A percentile compares a stretch with the other conserved stretches of the same genome.
These are phyloP conservation scores for Pestalotiopsis sp. DNA, from an alignment of 2,329 filamentous ascomycete species.

Conservation along the genomic window DNA sequence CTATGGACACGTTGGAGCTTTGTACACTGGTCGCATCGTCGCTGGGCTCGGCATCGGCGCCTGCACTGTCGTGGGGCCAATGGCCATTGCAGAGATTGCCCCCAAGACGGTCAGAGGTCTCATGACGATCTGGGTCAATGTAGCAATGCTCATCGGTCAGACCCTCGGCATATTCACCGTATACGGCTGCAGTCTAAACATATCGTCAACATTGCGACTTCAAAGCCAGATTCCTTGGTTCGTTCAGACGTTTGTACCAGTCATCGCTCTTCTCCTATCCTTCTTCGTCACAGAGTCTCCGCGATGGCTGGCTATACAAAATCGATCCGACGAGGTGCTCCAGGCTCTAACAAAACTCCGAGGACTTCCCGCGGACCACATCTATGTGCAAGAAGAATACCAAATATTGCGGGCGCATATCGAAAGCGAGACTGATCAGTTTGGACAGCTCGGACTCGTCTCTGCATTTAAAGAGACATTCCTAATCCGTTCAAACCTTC, in stretches of 20 bases:
- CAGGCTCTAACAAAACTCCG: slow-evolving; percentile 31
- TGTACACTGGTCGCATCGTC: background rate
- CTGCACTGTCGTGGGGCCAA: background rate
- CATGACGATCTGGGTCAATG: background rate
- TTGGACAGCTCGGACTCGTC: slow-evolving; percentile 11
- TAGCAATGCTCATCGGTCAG: background rate
- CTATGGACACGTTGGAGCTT: background rate
- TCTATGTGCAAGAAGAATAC: slow-evolving; percentile 28
- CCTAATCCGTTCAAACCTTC: slow-evolving; percentile 37
- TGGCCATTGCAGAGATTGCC: background rate
- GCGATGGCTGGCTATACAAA: slow-evolving; percentile 52
- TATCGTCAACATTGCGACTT: background rate
- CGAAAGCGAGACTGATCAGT: slow-evolving; percentile 3
- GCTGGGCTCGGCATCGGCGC: background rate
- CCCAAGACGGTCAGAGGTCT: background rate
- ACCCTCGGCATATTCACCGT: background rate
- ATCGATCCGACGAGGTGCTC: slow-evolving; percentile 44
- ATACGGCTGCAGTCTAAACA: background rate
- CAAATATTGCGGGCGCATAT: slow-evolving; percentile 11
- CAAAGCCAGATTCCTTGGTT: background rate
- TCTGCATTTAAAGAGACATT: slow-evolving; percentile 36
- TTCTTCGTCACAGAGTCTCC: slow-evolving; percentile 33
- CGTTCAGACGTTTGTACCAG: background rate
- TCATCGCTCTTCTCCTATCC: background rate
- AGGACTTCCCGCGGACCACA: slow-evolving; percentile 30